A percentile compares a stretch with the other conserved stretches of the same genome.
phyloP scores from a whole-genome alignment of 1,284 basidiomycete species.

The Cryptococcus jaspeensis region DNA sequence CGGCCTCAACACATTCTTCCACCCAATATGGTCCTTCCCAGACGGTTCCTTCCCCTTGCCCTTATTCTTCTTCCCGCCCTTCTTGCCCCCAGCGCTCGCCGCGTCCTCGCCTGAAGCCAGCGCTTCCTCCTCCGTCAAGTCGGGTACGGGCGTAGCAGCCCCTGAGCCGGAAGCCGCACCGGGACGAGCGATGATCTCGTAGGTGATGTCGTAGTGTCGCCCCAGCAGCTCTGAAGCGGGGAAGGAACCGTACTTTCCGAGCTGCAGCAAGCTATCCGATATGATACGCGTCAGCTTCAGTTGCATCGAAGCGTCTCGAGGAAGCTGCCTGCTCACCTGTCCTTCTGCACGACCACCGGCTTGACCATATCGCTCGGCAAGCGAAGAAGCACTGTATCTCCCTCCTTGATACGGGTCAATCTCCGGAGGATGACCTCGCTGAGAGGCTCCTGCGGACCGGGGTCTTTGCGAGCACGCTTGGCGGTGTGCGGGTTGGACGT shows the following conservation, averaged over 20 bases:
- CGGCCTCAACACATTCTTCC: conserved; percentile 41
- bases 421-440: conserved; percentile 38
- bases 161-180: conserved; percentile 2
- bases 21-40: conserved; percentile 31
- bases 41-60: conserved; percentile 9
- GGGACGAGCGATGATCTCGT: conserved; percentile 45
- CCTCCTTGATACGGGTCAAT: conserved; percentile 46
- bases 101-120: background rate
- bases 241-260: conserved; percentile 55
- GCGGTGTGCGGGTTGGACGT: background rate
- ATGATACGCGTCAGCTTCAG: conserved; percentile 3
- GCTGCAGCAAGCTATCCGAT: conserved; percentile 40
- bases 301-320: background rate
- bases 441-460: conserved; percentile 28
- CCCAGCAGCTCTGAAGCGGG: conserved; percentile 50
- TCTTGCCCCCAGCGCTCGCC: conserved; percentile 19
- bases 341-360: conserved; percentile 46
- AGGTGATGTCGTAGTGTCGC: conserved; percentile 54
- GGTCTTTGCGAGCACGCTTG: conserved; percentile 1
- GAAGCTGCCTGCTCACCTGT: conserved; percentile 35
- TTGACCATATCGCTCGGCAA: conserved; percentile 53
- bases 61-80: conserved; percentile 33
- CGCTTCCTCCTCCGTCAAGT: conserved; percentile 1
- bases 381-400: conserved; percentile 52
- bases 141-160: conserved; percentile 4